Base-by-base conservation (phyloP, 768 basidiomycete genomes). In the Lactarius deliciosus region DNA sequence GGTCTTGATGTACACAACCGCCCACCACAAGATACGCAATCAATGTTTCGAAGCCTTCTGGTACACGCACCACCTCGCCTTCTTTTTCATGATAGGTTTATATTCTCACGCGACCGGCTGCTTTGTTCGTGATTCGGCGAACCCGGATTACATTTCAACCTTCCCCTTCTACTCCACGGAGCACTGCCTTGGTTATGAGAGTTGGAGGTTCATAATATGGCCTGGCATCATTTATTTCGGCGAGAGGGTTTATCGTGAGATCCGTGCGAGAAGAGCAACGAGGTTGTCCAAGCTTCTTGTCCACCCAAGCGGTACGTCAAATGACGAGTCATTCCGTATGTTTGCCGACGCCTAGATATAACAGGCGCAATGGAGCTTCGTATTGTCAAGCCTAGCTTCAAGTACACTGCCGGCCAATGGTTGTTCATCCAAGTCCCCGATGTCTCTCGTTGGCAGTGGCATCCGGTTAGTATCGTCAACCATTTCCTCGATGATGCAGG, bases 11-110 rank as follows among this genome's bases (percentile, higher is more conserved):
- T 96, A 96, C 76, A 85, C 91, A 47, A 95, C 94, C 25, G 94
- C 95, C 3, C 92, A 95, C 77, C 82, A 86, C 74, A 94, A 91
- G 77, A 88, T 98, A 69, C 90, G 95, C 71, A 77, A 84, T 67
- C 92, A 94, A 77, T 92, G 88, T 80, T 97, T 96, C 77, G 95
- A 98, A 76, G 92, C 86, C 1, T 98, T 98, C 81, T 96, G 94
- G 94, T 96, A 95, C 76, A 95, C 94, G 40, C 95, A 96, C 70
- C 95, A 96, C 71, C 85, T 95, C 47, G 92, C 92, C 13, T 93
- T 95, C 82, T 92, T 95, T 80, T 95, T 96, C 80, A 92, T 96
- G 87, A 80, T 96, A 68, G 91, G 86, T 38, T 85, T 97, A 57
- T 96, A 91, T 77, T 84, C 91, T 25, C 94, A 96, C 75, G 94